These are phyloP conservation scores for Phytophthora syringae DNA, from an alignment of 352 stramenopile genomes.

Conservation along the genomic window DNA sequence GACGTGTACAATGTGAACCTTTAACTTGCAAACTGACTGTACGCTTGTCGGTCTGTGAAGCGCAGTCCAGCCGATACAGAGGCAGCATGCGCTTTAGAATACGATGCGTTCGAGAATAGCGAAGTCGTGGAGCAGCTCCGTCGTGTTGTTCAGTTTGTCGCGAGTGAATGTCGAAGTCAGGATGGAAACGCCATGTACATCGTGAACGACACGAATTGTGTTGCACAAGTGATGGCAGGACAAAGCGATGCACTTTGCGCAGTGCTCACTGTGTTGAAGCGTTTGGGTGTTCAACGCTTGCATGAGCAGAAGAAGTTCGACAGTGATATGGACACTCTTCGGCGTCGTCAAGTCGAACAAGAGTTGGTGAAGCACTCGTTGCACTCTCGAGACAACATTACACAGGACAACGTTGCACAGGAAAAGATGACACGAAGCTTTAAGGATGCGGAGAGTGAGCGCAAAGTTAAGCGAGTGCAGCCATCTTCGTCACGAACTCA, in stretches of 20 bases:
- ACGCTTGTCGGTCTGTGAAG: conserved; percentile 1
- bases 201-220: conserved; percentile 55
- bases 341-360: conserved; percentile 9
- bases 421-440: background rate
- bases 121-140: conserved; percentile 27
- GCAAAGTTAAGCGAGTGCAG: conserved; percentile 8
- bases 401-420: background rate
- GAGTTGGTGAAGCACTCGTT: conserved; percentile 18
- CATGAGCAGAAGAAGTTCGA: background rate
- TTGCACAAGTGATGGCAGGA: conserved; percentile 41
- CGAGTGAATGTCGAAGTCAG: conserved; percentile 40
- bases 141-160: conserved; percentile 49
- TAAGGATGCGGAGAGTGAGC: conserved; percentile 3
- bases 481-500: conserved; percentile 10
- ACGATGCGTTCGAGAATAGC: conserved; percentile 3
- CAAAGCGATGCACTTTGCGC: conserved; percentile 47
- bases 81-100: too few species aligned
- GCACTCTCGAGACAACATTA: background rate
- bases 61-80: conserved; percentile 5
- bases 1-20: too few species aligned
- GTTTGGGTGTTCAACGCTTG: conserved; percentile 26
- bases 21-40: too few species aligned
- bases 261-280: conserved; percentile 53
- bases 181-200: conserved; percentile 58
- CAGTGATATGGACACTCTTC: background rate